Base-by-base conservation (phyloP, 83 land plant genomes). In the Picea engelmannii region DNA sequence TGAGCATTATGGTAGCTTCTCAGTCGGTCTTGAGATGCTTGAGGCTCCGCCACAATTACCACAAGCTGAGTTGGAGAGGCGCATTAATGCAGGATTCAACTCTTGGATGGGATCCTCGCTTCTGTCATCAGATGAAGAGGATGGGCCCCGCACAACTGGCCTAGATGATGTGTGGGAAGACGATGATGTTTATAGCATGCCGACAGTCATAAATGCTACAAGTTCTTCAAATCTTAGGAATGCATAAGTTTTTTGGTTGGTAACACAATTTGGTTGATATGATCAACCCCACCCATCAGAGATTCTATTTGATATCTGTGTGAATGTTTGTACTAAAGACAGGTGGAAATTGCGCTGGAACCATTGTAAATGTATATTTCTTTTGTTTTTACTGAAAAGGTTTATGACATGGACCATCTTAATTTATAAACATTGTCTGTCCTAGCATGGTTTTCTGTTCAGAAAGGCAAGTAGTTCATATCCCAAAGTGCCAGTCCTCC, bases 81-180 rank as follows among this genome's bases (percentile, higher is more conserved):
- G 95, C 2, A 87, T 93, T 2, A 88, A 78, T 80, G 93, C 85
- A 82, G 96, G 94, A 4, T 93, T 95, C 74, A 93, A 86, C 79
- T 59, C 89, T 18, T 95, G 98, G 96, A 95, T 95, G 96, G 98
- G 94, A 3, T 90, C 98, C 16, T 95, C 98, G 10, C 81, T 93
- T 62, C 79, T 93, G 64, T 93, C 98, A 21, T 88, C 91, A 23
- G 93, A 93, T 81, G 97, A 95, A 31, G 97, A 91, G 66, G 91
- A 95, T 82, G 96, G 80, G 35, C 79, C 83, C 10, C 23, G 6
- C 20, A 61, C 65, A 61, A 78, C 24, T 61, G 80, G 80, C 47
- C 66, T 78, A 78, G 80, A 78, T 78, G 80, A 78, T 18, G 59
- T 78, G 31, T 78, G 63, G 63, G 80, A 78, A 23, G 80, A 78